A percentile compares a stretch with the other conserved stretches of the same genome.
Evolutionary conservation across 495 filamentous ascomycete genomes (phyloP).

Genomic region (Xylaria flabelliformis): DNA sequence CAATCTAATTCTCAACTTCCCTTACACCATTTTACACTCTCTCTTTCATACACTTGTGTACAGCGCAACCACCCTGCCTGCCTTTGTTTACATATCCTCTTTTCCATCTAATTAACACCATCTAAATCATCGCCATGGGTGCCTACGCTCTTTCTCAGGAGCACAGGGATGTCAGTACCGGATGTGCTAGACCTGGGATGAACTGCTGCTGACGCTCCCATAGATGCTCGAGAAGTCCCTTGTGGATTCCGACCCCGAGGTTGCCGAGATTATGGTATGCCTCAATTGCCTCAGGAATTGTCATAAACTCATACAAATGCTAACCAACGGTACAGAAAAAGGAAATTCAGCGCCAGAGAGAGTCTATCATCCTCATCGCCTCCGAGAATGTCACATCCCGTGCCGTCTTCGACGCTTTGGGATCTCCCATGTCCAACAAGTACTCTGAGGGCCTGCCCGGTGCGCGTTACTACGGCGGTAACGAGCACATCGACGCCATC

Average conservation of each 20-base stretch:
- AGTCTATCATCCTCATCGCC: slow-evolving; percentile 98
- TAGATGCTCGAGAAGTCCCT: slow-evolving; percentile 92
- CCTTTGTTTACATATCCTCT: neutral
- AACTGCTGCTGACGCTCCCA: slow-evolving; percentile 56
- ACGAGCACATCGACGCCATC: slow-evolving; percentile 96
- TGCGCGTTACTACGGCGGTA: slow-evolving; percentile 98
- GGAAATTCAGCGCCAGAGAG: slow-evolving; percentile 95
- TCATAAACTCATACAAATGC: slow-evolving; percentile 19
- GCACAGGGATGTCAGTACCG: slow-evolving; percentile 80
- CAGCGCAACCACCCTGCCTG: neutral
- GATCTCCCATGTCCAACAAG: slow-evolving; percentile 96
- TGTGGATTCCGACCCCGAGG: slow-evolving; percentile 84
- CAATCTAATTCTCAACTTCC: neutral
- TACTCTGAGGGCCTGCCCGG: slow-evolving; percentile 99
- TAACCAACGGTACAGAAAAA: slow-evolving; percentile 67
- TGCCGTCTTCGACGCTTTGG: slow-evolving; percentile 87
- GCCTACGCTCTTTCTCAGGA: slow-evolving; percentile 85
- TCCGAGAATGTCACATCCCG: slow-evolving; percentile 91
- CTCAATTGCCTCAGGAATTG: slow-evolving; percentile 11
- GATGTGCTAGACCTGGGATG: slow-evolving; percentile 3
- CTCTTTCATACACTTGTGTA: neutral
- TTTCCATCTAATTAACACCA: neutral
- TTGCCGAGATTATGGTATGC: slow-evolving; percentile 91
- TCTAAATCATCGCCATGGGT: slow-evolving; percentile 18
- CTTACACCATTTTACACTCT: neutral